These are phyloP conservation scores for Brettanomyces bruxellensis DNA, from an alignment of 805 yeast species.

Conservation along the genomic window DNA sequence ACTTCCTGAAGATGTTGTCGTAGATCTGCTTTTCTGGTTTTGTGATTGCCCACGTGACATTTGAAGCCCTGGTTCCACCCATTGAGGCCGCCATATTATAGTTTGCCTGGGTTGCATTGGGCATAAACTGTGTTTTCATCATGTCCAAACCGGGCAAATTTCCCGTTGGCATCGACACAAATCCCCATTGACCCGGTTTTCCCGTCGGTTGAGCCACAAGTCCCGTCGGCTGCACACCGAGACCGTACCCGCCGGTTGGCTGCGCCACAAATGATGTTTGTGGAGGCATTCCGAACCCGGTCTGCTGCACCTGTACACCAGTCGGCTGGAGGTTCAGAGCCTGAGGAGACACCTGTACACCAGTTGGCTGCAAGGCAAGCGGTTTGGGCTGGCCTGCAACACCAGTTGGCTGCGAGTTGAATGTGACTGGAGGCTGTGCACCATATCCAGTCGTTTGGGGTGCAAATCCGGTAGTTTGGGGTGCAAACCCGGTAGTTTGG, in stretches of 20 bases:
- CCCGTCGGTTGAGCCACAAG: conserved; percentile 42
- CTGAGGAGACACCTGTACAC: conserved; percentile 11
- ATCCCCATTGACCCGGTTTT: conserved; percentile 74
- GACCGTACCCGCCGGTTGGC: conserved; percentile 35
- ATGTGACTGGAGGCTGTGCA: conserved; percentile 13
- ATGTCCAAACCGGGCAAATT: conserved; percentile 64
- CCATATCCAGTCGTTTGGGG: conserved; percentile 56
- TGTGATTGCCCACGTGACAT: conserved; percentile 75
- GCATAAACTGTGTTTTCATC: conserved; percentile 61
- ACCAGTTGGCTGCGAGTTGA: conserved; percentile 24
- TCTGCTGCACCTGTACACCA: conserved; percentile 35
- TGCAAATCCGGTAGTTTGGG: conserved; percentile 31
- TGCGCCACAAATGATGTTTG: conserved; percentile 36
- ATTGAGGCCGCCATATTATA: conserved; percentile 19
- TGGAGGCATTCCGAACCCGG: conserved; percentile 21
- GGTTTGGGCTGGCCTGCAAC: conserved; percentile 12
- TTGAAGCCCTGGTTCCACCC: conserved; percentile 29
- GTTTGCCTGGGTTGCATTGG: conserved; percentile 28
- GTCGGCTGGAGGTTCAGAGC: conserved; percentile 31
- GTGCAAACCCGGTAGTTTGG: conserved; percentile 55
- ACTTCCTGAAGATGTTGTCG: conserved; percentile 79
- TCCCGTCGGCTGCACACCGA: conserved; percentile 21
- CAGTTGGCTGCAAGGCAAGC: conserved; percentile 10
- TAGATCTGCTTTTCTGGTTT: conserved; percentile 81
- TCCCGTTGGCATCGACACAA: conserved; percentile 58